Evolutionary conservation across 441 rosid species (phyloP), one percentile per base, ranked within the genome.

Genomic region (Pelargonium cotyledonis): DNA sequence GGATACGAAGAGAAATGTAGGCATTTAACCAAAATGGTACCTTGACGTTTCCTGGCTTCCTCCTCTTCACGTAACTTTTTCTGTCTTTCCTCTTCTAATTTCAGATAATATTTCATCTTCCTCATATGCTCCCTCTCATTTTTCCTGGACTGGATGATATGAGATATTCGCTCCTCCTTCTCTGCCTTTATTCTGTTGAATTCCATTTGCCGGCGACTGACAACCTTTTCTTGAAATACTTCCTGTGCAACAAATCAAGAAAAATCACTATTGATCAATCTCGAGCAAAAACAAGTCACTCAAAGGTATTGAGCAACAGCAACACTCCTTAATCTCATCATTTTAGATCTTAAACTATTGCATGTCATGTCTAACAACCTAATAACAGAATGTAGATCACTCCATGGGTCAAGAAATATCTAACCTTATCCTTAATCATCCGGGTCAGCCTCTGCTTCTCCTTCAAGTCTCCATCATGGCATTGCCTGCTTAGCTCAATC

Each of bases 401-500:
- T 1, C 16, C 18, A 53, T 38, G 8, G 8, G 5, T 18, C 60
- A 53, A 5, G 60, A 26, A 8, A 21, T 0, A 12, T 26, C 86
- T 51, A 38, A 95, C 99, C 96, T 96, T 91, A 68, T 77, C 80
- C 8, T 85, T 88, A 79, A 85, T 65, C 96, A 96, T 91, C 74
- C 95, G 79, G 41, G 81, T 74, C 72, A 96, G 75, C 75, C 98
- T 85, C 63, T 80, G 85, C 83, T 96, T 95, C 85, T 92, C 97
- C 83, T 71, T 87, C 76, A 95, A 86, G 81, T 95, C 98, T 49
- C 95, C 94, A 73, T 91, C 98, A 79, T 95, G 99, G 51, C 86
- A 89, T 79, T 89, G 95, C 79, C 84, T 86, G 83, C 99, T 92
- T 69, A 85, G 77, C 79, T 92, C 99, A 74, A 81, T 82, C 78